Evolutionary conservation across 345 rosid genomes (phyloP).

Genomic region (Firmiana major): DNA sequence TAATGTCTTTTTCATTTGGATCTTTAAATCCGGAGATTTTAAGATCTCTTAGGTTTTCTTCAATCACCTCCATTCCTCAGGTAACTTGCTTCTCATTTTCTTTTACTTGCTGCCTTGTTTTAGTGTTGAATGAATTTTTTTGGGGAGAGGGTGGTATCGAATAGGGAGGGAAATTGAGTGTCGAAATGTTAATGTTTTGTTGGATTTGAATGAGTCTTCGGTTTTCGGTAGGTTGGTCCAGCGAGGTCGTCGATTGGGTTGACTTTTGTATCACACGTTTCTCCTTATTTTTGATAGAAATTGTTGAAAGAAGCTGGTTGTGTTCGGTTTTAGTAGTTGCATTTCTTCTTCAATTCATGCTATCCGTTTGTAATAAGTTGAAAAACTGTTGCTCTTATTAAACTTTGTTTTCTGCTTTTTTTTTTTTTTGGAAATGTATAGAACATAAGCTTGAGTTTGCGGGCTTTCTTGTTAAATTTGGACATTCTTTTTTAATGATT

Average conservation of each 20-base stretch:
- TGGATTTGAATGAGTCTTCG: conserved; percentile 8
- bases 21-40: background rate
- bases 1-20: background rate
- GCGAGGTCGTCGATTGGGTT: conserved; percentile 11
- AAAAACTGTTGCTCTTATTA: background rate
- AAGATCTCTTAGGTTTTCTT: background rate
- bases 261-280: conserved; percentile 9
- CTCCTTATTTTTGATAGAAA: background rate
- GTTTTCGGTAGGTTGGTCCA: background rate
- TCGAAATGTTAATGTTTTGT: background rate
- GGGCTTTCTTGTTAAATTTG: background rate
- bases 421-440: background rate
- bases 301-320: background rate
- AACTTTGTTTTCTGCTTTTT: background rate
- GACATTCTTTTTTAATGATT: background rate
- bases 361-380: background rate
- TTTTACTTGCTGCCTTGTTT: background rate
- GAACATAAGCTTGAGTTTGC: background rate
- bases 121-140: background rate
- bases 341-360: background rate
- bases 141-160: too few relatives aligned
- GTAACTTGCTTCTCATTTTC: background rate
- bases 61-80: background rate
- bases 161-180: background rate
- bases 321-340: conserved; percentile 1